Conservation (phyloP, 257 asterid species). For the Solanum lycopersicoides region DNA sequence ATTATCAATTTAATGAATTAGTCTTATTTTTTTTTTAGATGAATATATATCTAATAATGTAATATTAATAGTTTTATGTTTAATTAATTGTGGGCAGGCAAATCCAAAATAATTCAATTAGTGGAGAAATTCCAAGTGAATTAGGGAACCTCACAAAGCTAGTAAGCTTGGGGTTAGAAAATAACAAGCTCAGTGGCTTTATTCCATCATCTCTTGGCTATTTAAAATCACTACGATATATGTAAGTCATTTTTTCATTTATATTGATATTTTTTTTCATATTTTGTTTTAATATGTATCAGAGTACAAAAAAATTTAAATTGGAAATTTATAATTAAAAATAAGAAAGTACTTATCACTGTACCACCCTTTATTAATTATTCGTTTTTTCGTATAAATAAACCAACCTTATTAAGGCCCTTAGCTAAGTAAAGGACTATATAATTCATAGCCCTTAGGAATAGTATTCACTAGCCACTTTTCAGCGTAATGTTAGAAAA, state of each 20-base stretch:
- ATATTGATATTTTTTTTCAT: no score
- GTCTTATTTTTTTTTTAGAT: not conserved
- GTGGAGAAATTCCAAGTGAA: conserved; percentile 24
- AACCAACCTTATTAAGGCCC: not conserved
- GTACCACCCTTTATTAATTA: not conserved
- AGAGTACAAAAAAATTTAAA: not conserved
- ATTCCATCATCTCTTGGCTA: conserved; percentile 36
- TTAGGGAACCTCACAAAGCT: conserved; percentile 27
- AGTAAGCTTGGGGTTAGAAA: conserved; percentile 11
- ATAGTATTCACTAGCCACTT: not conserved
- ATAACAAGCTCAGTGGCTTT: conserved; percentile 18
- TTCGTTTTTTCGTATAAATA: not conserved
- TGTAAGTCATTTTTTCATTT: conserved; percentile 5
- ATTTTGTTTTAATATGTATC: fast-evolving
- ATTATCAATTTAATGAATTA: not conserved
- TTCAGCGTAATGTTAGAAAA: not conserved
- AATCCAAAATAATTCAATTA: conserved; percentile 6
- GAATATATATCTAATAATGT: not conserved
- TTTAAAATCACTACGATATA: conserved; percentile 11
- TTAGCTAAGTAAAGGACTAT: not conserved
- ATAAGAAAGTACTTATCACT: not conserved
- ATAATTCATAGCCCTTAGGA: not conserved
- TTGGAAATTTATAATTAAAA: not conserved
- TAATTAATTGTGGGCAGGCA: conserved; percentile 5
- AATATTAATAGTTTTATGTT: not conserved